Conservation (phyloP, 1,284 basidiomycete genomes). For the Waitea zeae region DNA sequence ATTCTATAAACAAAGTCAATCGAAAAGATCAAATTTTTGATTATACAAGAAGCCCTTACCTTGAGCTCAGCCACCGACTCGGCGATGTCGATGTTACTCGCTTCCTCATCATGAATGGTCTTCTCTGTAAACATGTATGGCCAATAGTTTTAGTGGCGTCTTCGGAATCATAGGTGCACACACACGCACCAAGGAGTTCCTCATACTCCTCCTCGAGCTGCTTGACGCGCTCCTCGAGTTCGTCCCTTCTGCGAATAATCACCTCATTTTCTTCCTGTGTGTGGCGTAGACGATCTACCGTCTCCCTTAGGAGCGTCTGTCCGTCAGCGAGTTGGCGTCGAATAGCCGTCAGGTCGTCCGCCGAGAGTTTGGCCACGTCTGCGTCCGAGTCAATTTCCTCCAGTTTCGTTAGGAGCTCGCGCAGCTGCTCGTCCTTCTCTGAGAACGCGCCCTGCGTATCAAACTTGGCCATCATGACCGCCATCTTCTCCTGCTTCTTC, state of each 20-base stretch:
- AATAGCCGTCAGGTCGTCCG: slow-evolving; percentile 67
- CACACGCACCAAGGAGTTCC: slow-evolving; percentile 77
- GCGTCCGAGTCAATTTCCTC: slow-evolving; percentile 54
- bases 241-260: slow-evolving; percentile 67
- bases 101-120: slow-evolving; percentile 71
- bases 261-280: slow-evolving; percentile 89
- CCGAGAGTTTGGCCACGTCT: slow-evolving; percentile 37
- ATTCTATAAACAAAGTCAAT: slow-evolving; percentile 28
- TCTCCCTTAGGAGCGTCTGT: slow-evolving; percentile 74
- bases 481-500: slow-evolving; percentile 98
- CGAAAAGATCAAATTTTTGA: slow-evolving; percentile 6
- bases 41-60: slow-evolving; percentile 27
- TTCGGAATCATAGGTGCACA: slow-evolving; percentile 5
- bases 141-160: slow-evolving; percentile 7
- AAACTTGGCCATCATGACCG: slow-evolving; percentile 99
- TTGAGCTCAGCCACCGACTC: slow-evolving; percentile 84
- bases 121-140: slow-evolving; percentile 58
- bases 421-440: slow-evolving; percentile 86
- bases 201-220: slow-evolving; percentile 89
- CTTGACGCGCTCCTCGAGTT: slow-evolving; percentile 72
- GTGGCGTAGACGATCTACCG: slow-evolving; percentile 78
- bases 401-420: slow-evolving; percentile 69
- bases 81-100: slow-evolving; percentile 60
- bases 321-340: slow-evolving; percentile 82
- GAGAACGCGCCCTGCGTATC: slow-evolving; percentile 83